Conservation (phyloP, 768 basidiomycete species). For the Phanerochaete sordida region DNA sequence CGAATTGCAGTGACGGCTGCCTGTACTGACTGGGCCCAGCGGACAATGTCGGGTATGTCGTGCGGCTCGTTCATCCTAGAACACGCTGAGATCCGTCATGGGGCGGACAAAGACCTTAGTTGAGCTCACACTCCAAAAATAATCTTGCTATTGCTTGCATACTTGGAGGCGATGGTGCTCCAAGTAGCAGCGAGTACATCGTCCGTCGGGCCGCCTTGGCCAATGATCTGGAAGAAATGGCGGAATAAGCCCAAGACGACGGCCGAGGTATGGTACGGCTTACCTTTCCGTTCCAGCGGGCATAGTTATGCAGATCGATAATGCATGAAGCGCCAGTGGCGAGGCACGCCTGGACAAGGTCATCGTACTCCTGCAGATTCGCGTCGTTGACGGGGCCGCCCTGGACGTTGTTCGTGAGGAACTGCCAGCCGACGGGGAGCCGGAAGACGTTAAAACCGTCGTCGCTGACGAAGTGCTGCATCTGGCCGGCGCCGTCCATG, state of each 20-base stretch:
- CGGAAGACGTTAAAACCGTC: constrained; percentile 58
- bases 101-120: neutral
- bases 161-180: constrained; percentile 48
- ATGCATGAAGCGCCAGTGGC: constrained; percentile 46
- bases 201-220: constrained; percentile 59
- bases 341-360: constrained; percentile 47
- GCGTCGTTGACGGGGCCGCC: constrained; percentile 38
- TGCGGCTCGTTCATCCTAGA: constrained; percentile 63
- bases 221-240: constrained; percentile 38
- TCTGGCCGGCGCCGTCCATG: constrained; percentile 47
- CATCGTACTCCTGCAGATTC: constrained; percentile 49
- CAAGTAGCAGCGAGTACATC: constrained; percentile 51
- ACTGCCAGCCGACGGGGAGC: constrained; percentile 61
- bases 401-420: constrained; percentile 35
- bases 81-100: neutral
- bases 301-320: constrained; percentile 62
- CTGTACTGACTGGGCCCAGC: constrained; percentile 52
- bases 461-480: constrained; percentile 54
- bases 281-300: constrained; percentile 47
- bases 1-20: constrained; percentile 63
- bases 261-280: constrained; percentile 3
- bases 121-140: constrained; percentile 46
- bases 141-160: constrained; percentile 36
- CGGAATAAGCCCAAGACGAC: neutral
- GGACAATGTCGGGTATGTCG: constrained; percentile 44